phyloP scores from a whole-genome alignment of 441 rosid species.

The Croton setiger region DNA sequence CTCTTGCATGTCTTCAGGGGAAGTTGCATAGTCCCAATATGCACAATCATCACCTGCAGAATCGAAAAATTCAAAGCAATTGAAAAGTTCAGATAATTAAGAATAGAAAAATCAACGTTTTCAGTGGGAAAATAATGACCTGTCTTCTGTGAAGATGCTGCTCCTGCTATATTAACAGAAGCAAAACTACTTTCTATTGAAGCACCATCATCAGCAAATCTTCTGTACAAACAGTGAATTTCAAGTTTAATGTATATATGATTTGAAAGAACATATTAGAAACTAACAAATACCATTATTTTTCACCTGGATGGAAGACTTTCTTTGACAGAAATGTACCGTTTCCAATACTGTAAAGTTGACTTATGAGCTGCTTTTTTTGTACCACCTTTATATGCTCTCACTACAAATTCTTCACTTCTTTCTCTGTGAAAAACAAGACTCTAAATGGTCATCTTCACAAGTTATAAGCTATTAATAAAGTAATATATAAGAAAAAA shows the following conservation, averaged over 20 bases:
- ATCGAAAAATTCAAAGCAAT: conserved; percentile 7
- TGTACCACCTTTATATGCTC: conserved; percentile 79
- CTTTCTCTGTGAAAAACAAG: conserved; percentile 52
- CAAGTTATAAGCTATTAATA: conserved; percentile 2
- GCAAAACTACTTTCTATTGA: conserved; percentile 20
- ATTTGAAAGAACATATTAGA: background rate
- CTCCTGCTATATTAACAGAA: conserved; percentile 12
- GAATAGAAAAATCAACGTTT: background rate
- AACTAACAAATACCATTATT: background rate
- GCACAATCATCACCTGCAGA: conserved; percentile 39
- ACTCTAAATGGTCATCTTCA: conserved; percentile 15
- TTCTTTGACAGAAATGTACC: conserved; percentile 78
- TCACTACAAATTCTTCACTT: conserved; percentile 82
- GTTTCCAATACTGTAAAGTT: conserved; percentile 81
- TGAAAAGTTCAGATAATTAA: background rate
- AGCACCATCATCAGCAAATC: conserved; percentile 46
- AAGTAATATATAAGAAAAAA: background rate
- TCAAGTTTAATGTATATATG: background rate
- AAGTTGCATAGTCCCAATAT: conserved; percentile 65
- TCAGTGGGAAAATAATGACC: conserved; percentile 32
- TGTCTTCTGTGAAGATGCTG: conserved; percentile 29
- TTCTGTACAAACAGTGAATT: conserved; percentile 43
- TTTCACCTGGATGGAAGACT: conserved; percentile 68
- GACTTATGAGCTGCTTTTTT: conserved; percentile 84
- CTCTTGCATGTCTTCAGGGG: conserved; percentile 83